Base-by-base conservation (phyloP, 768 basidiomycete species). In the Amanita rimosa region DNA sequence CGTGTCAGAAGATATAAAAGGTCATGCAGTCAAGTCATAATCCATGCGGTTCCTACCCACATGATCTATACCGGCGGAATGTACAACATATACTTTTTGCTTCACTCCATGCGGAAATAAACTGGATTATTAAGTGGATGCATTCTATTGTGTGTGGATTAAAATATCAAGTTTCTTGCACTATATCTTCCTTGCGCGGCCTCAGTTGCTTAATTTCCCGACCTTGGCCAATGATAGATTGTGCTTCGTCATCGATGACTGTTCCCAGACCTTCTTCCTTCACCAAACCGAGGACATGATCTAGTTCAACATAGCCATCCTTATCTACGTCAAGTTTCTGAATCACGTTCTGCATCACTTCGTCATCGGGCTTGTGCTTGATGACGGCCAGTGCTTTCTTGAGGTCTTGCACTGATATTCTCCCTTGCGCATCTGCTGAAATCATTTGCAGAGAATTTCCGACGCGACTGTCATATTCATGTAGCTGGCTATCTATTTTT, bases 171-270 rank as follows among this genome's bases (percentile, higher is more conserved):
- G 66, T 74, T 59, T 88, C 86, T 61, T 87, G 82, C 35, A 96
- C 81, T 56, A 97, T 95, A 62, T 98, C 94, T 70, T 96, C 95
- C 68, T 95, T 93, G 62, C 90, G 79, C n/a, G 92, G 90, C 60
- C 71, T 76, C 19, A 76, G 74, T 57, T 84, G 79, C 64, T 84
- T 84, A 52, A 94, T 72, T 64, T 94, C 90, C 48, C 72, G 76
- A 26, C 90, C 84, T 62, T 90, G 86, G 26, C 88, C 84, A 37
- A 94, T 79, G 55, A 95, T 71, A 9, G 79, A 78, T 65, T 86
- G 78, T 3, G 85, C 90, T 51, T 85, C 84, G 55, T 90, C 90
- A 57, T 91, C 91, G 46, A 94, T 68, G 34, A 93, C 74, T 35
- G 88, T 85, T 50, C 90, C 88, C 19, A 94, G 66, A 11, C 90